Conservation (phyloP, 1,284 basidiomycete genomes). For the Anthracocystis panici-leucophaei region DNA sequence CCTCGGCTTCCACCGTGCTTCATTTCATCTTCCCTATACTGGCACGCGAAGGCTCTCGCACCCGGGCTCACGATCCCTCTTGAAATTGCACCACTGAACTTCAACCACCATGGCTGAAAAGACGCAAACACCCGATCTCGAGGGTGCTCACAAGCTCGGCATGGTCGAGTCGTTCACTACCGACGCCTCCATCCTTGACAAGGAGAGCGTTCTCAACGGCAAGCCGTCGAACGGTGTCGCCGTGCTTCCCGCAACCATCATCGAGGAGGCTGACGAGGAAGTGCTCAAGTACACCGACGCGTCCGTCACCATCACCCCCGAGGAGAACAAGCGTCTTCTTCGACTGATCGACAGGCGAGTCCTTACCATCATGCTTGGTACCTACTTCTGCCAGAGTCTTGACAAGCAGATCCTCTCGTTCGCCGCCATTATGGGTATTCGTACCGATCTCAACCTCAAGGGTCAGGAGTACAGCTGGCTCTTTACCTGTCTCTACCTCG, state of each 20-base stretch:
- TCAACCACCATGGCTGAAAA: slow-evolving; percentile 34
- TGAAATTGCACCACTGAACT: background rate
- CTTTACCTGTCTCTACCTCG: slow-evolving; percentile 62
- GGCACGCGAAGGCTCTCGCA: background rate
- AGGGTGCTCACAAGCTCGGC: slow-evolving; percentile 35
- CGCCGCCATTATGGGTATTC: slow-evolving; percentile 75
- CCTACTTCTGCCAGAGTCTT: slow-evolving; percentile 74
- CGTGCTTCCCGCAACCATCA: slow-evolving; percentile 38
- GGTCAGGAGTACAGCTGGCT: slow-evolving; percentile 63
- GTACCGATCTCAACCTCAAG: slow-evolving; percentile 60
- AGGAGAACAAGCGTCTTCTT: slow-evolving; percentile 56
- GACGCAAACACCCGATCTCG: slow-evolving; percentile 29
- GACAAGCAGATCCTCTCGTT: slow-evolving; percentile 75
- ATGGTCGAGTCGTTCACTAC: slow-evolving; percentile 42
- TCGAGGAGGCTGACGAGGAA: slow-evolving; percentile 49
- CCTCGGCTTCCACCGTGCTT: background rate
- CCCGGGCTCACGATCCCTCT: background rate
- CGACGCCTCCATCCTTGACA: slow-evolving; percentile 38
- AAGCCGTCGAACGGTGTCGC: slow-evolving; percentile 31
- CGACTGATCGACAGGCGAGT: slow-evolving; percentile 75
- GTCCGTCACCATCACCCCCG: slow-evolving; percentile 34
- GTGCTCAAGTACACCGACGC: slow-evolving; percentile 40
- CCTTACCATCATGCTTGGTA: slow-evolving; percentile 74
- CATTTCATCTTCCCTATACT: background rate
- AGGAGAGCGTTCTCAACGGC: slow-evolving; percentile 37